Percentiles rank a stretch among this genome's conserved stretches.
Conservation (phyloP, 139 green algal genomes). For the Haematococcus lacustris region DNA sequence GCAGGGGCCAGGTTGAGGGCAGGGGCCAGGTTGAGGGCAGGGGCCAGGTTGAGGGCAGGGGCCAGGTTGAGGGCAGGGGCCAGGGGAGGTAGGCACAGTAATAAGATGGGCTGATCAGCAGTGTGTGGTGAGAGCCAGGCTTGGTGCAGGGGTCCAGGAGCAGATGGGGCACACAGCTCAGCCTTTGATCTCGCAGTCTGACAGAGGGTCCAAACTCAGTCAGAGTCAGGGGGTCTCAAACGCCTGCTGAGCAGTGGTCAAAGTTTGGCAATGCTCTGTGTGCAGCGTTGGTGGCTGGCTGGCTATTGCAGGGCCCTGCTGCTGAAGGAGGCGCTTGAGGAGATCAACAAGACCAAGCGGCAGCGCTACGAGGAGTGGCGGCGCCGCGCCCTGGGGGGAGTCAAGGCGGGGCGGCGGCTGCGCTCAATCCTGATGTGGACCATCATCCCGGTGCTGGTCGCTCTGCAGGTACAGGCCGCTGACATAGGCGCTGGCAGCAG, state of each 20-base stretch:
- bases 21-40: too few relatives aligned
- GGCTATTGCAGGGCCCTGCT: slow-evolving; percentile 37
- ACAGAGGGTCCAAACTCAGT: background rate
- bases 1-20: too few relatives aligned
- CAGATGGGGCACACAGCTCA: background rate
- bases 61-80: too few relatives aligned
- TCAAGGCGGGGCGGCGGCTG: slow-evolving; percentile 20
- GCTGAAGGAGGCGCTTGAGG: slow-evolving; percentile 60
- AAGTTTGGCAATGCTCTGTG: background rate
- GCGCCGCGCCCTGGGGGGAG: slow-evolving; percentile 18
- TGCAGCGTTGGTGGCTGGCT: background rate
- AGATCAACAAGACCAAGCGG: slow-evolving; percentile 50
- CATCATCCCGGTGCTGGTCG: slow-evolving; percentile 22
- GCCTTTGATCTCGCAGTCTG: background rate
- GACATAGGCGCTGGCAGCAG: background rate
- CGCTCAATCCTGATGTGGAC: slow-evolving; percentile 22
- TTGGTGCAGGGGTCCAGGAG: too few relatives aligned
- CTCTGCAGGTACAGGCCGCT: slow-evolving; percentile 7
- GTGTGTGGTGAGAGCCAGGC: too few relatives aligned
- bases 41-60: background rate
- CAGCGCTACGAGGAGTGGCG: slow-evolving; percentile 46
- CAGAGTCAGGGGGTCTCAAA: background rate
- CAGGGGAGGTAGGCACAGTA: too few relatives aligned
- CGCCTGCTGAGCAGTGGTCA: too few relatives aligned
- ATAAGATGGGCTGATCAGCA: too few relatives aligned